A percentile compares a stretch with the other conserved stretches of the same genome.
phyloP scores from a whole-genome alignment of 2,329 filamentous ascomycete genomes.

The Xylariomycetidae sp. region DNA sequence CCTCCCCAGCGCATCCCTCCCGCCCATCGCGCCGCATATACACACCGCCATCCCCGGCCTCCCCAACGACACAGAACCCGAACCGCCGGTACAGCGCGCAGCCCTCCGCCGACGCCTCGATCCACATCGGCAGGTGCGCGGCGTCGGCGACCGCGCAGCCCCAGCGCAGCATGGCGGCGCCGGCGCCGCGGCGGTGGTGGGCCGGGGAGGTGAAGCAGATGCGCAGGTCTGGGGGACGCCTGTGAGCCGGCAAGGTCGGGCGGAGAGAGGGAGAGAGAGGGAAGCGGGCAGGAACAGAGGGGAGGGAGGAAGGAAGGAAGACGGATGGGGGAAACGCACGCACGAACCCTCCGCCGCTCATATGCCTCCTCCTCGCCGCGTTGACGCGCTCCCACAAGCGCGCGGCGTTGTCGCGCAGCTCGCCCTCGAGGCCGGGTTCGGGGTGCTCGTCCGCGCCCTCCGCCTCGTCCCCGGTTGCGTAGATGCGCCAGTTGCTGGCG shows the following conservation, averaged over 20 bases:
- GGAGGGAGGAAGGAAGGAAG: background rate
- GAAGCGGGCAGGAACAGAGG: background rate
- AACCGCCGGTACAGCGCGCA: conserved; percentile 28
- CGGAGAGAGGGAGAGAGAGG: no score
- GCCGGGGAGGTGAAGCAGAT: conserved; percentile 32
- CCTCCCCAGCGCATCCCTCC: no score
- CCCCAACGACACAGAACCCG: conserved; percentile 25
- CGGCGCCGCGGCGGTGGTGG: conserved; percentile 31
- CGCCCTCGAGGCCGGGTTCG: conserved; percentile 23
- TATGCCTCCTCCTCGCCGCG: conserved; percentile 24
- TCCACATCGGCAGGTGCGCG: conserved; percentile 29
- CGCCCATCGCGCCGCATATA: conserved; percentile 7
- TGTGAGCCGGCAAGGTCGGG: no score
- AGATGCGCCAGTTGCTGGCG: conserved; percentile 29
- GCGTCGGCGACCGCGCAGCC: conserved; percentile 30
- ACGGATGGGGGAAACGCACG: no score
- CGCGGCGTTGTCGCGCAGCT: conserved; percentile 29
- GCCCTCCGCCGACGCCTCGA: conserved; percentile 30
- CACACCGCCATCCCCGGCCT: conserved; percentile 13
- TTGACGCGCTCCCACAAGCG: conserved; percentile 25
- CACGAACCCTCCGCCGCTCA: conserved; percentile 22
- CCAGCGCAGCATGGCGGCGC: conserved; percentile 28
- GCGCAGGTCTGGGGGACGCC: conserved; percentile 28
- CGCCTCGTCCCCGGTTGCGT: conserved; percentile 13
- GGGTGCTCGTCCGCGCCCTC: conserved; percentile 11